A percentile compares a stretch with the other conserved stretches of the same genome.
These are phyloP conservation scores for Phytophthora capsici DNA, from an alignment of 352 stramenopile genomes.

Conservation along the genomic window DNA sequence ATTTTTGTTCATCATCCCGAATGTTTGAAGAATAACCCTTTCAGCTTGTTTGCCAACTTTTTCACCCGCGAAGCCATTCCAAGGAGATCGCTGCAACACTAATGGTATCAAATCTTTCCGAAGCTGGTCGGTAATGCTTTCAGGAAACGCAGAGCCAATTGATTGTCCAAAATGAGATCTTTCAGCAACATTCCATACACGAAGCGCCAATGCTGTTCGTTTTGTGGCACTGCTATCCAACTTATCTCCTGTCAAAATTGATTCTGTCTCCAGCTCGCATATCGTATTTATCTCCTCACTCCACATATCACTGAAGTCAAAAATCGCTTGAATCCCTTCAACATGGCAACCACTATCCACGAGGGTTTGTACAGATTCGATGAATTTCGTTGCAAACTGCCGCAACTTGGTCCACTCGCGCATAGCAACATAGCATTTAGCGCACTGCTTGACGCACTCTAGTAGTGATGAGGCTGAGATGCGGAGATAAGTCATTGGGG, in stretches of 20 bases:
- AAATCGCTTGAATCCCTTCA: constrained; percentile 37
- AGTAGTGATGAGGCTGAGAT: constrained; percentile 47
- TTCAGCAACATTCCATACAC: constrained; percentile 36
- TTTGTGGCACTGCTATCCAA: constrained; percentile 1
- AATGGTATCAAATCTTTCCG: constrained; percentile 32
- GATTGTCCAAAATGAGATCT: constrained; percentile 3
- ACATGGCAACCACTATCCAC: constrained; percentile 24
- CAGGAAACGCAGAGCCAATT: not conserved
- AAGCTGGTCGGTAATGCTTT: constrained; percentile 15
- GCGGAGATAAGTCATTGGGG: constrained; percentile 36
- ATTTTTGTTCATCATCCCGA: not conserved
- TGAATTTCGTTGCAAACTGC: constrained; percentile 35
- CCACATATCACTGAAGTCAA: constrained; percentile 46
- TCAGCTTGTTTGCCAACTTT: constrained; percentile 47
- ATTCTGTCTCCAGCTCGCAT: constrained; percentile 26
- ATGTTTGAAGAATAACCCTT: constrained; percentile 31
- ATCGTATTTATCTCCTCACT: constrained; percentile 44
- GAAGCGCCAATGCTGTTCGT: constrained; percentile 21
- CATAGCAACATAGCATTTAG: constrained; percentile 52
- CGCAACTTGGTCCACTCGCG: constrained; percentile 52
- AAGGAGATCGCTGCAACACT: constrained; percentile 39
- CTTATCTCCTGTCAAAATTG: constrained; percentile 4
- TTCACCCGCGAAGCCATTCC: constrained; percentile 45
- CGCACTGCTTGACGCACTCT: constrained; percentile 56
- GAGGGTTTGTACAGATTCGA: constrained; percentile 34